Conservation (phyloP, 208 protist genomes). For the Phytomonas sp. region DNA sequence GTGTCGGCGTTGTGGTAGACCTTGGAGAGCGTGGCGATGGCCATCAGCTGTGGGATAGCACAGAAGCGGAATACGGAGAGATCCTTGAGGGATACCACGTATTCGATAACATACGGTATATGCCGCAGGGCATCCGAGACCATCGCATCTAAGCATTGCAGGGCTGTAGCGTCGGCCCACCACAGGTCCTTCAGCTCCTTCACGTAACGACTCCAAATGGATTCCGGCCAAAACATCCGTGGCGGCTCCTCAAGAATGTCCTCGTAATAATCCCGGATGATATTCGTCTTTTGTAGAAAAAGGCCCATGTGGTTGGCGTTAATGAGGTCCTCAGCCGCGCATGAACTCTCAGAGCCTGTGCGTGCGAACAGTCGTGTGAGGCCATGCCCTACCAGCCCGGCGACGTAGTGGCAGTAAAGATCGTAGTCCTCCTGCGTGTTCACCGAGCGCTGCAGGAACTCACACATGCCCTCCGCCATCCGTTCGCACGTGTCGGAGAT, state of each 20-base stretch:
- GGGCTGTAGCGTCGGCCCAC: conserved; percentile 24
- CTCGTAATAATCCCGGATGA: conserved; percentile 96
- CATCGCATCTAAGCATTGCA: conserved; percentile 92
- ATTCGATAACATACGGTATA: conserved; percentile 80
- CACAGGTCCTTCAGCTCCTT: conserved; percentile 58
- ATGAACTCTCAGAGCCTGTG: conserved; percentile 74
- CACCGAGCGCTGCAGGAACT: conserved; percentile 80
- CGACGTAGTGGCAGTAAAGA: conserved; percentile 97
- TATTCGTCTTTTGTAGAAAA: conserved; percentile 98
- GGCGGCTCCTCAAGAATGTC: conserved; percentile 86
- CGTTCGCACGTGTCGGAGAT: conserved; percentile 89
- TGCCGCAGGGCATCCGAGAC: conserved; percentile 91
- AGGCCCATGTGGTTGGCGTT: conserved; percentile 93
- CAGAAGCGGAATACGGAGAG: conserved; percentile 92
- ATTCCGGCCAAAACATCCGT: conserved; percentile 92
- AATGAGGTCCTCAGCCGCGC: conserved; percentile 47
- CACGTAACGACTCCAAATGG: conserved; percentile 81
- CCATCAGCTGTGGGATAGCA: conserved; percentile 97
- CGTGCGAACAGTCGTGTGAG: conserved; percentile 86
- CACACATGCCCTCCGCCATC: conserved; percentile 94
- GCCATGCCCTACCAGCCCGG: conserved; percentile 95
- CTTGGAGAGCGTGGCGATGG: conserved; percentile 88
- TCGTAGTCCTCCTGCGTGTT: conserved; percentile 86
- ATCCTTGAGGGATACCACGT: conserved; percentile 74
- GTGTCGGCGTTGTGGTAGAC: conserved; percentile 93